Evolutionary conservation across 73 alveolate species (phyloP).

Genomic region (Paramecium sonneborni): DNA sequence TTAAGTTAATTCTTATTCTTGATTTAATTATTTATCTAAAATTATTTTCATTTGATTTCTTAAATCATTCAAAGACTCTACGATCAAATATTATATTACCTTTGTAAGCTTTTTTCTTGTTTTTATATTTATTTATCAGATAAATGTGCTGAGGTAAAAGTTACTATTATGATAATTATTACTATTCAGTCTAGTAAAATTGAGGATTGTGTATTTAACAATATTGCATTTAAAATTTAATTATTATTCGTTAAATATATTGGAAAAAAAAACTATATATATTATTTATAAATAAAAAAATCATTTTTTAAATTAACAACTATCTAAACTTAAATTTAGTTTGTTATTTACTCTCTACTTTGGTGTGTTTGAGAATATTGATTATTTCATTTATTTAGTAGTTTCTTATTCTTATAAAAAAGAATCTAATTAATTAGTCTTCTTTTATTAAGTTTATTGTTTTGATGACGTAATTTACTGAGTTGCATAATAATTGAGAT

Average conservation of each 20-base stretch:
- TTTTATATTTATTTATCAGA: neutral
- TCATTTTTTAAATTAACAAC: conserved; percentile 8
- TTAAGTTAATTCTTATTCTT: neutral
- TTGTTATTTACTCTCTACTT: neutral
- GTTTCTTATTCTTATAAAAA: conserved; percentile 26
- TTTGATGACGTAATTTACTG: neutral
- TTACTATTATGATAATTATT: neutral
- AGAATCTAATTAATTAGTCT: neutral
- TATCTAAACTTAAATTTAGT: neutral
- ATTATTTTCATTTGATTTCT: neutral
- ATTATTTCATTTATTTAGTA: conserved; percentile 13
- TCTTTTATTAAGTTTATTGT: neutral
- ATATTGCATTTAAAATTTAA: neutral
- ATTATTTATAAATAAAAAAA: neutral
- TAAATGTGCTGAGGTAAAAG: neutral
- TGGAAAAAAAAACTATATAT: neutral
- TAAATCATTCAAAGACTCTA: neutral
- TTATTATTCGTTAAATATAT: neutral
- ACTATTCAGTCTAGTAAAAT: neutral
- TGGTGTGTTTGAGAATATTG: neutral
- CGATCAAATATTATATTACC: neutral
- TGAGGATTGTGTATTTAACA: neutral
- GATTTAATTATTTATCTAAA: neutral
- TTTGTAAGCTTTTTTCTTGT: neutral
- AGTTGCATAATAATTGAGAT: neutral